Evolutionary conservation across 345 rosid genomes (phyloP).

Genomic region (Eutrema heterophyllum): DNA sequence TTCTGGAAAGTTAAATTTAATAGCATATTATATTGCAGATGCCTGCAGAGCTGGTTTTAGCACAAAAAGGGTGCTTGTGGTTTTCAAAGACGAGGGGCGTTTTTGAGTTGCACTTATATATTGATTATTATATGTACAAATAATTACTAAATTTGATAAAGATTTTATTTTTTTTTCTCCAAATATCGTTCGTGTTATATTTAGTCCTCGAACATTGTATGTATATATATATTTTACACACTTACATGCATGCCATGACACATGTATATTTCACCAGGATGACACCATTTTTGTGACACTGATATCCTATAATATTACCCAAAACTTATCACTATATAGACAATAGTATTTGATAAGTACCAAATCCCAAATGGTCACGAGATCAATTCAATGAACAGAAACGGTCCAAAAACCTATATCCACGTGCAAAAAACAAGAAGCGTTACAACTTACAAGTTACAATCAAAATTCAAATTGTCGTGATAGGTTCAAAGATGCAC

Average conservation of each 20-base stretch:
- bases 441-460: constrained; percentile 7
- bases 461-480: constrained; percentile 27
- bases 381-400: not conserved
- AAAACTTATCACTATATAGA: constrained; percentile 15
- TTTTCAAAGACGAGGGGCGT: constrained; percentile 26
- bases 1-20: not conserved
- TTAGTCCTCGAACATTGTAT: not conserved
- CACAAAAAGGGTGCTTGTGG: not conserved
- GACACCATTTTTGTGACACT: constrained; percentile 10
- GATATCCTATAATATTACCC: constrained; percentile 12
- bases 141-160: not conserved
- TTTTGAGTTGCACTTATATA: not conserved
- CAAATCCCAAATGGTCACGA: not conserved
- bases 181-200: not conserved
- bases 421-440: constrained; percentile 3
- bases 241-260: constrained; percentile 26
- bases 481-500: constrained; percentile 10
- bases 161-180: not conserved
- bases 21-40: not conserved
- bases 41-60: constrained; percentile 20
- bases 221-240: not conserved
- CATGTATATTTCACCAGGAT: constrained; percentile 13
- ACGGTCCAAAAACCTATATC: constrained; percentile 6
- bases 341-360: constrained; percentile 23
- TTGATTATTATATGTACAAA: not conserved